A percentile compares a stretch with the other conserved stretches of the same genome.
phyloP scores from a whole-genome alignment of 768 basidiomycete species.

The Serendipita sp. region DNA sequence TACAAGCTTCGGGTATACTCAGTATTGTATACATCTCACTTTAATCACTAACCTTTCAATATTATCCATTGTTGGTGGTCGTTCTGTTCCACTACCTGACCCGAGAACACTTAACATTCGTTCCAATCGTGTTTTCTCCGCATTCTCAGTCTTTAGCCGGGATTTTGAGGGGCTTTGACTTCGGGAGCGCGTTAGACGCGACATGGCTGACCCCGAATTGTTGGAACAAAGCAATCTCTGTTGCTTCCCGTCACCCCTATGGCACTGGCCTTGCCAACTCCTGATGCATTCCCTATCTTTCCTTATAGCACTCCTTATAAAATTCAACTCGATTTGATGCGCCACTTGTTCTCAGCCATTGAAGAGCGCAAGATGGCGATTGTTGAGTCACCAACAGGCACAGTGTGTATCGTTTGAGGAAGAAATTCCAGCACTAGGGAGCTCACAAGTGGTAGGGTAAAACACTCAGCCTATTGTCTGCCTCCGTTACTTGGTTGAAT shows the following conservation, averaged over 20 bases:
- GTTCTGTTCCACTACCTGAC: no score
- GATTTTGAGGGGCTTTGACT: not conserved
- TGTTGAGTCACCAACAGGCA: constrained; percentile 80
- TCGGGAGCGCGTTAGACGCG: not conserved
- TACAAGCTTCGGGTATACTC: no score
- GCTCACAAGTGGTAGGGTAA: constrained; percentile 46
- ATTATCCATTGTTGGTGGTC: no score
- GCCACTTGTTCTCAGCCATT: constrained; percentile 63
- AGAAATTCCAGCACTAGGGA: not conserved
- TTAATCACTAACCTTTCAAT: no score
- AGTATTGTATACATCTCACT: no score
- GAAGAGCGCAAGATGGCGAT: constrained; percentile 63
- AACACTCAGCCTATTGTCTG: constrained; percentile 63
- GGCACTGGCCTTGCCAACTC: constrained; percentile 36
- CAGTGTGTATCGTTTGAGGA: constrained; percentile 29
- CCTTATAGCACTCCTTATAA: constrained; percentile 70
- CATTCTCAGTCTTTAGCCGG: not conserved
- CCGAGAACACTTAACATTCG: not conserved
- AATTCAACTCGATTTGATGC: constrained; percentile 81
- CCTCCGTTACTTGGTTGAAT: constrained; percentile 55
- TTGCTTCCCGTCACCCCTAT: not conserved
- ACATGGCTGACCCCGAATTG: not conserved
- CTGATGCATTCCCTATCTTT: constrained; percentile 55
- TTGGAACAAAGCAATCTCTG: not conserved
- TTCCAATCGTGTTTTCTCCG: not conserved